A percentile compares a stretch with the other conserved stretches of the same genome.
phyloP scores from a whole-genome alignment of 495 filamentous ascomycete species.

The Lentithecium fluviatile region DNA sequence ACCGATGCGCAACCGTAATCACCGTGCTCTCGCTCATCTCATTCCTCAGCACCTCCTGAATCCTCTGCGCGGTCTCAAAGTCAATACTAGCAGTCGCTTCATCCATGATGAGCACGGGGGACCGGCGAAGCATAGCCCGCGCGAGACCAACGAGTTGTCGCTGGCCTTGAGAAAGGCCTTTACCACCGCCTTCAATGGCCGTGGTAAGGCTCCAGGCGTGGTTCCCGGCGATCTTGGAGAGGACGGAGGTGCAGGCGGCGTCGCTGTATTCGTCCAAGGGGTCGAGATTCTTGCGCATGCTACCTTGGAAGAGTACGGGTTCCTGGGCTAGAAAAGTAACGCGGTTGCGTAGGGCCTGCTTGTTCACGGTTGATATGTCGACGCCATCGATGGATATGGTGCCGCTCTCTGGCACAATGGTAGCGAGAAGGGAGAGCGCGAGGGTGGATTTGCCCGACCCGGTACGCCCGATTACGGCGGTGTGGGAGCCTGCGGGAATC shows the following conservation, averaged over 20 bases:
- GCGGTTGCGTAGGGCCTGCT: conserved; percentile 57
- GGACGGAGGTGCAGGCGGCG: conserved; percentile 51
- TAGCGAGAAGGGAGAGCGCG: conserved; percentile 62
- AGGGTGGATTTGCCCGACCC: conserved; percentile 67
- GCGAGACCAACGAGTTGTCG: conserved; percentile 59
- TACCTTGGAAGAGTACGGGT: conserved; percentile 62
- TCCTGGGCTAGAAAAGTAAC: conserved; percentile 67
- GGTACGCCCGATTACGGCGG: conserved; percentile 61
- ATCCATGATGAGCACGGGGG: conserved; percentile 34
- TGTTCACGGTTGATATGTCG: conserved; percentile 59
- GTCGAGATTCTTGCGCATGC: conserved; percentile 60
- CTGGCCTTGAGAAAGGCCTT: conserved; percentile 61
- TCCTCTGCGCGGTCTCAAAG: conserved; percentile 68
- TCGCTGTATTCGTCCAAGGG: conserved; percentile 46
- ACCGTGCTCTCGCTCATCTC: conserved; percentile 78
- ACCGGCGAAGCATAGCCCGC: conserved; percentile 58
- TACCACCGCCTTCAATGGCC: conserved; percentile 57
- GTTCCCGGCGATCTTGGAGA: conserved; percentile 50
- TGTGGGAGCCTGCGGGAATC: conserved; percentile 72
- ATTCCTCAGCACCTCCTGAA: conserved; percentile 72
- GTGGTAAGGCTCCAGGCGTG: conserved; percentile 57
- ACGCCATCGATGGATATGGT: conserved; percentile 60
- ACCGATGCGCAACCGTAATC: conserved; percentile 80
- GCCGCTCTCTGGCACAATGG: conserved; percentile 51
- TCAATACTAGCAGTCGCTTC: conserved; percentile 82